Evolutionary conservation across 1,284 basidiomycete genomes (phyloP).

Genomic region (Pyrrhoderma lamaoense): DNA sequence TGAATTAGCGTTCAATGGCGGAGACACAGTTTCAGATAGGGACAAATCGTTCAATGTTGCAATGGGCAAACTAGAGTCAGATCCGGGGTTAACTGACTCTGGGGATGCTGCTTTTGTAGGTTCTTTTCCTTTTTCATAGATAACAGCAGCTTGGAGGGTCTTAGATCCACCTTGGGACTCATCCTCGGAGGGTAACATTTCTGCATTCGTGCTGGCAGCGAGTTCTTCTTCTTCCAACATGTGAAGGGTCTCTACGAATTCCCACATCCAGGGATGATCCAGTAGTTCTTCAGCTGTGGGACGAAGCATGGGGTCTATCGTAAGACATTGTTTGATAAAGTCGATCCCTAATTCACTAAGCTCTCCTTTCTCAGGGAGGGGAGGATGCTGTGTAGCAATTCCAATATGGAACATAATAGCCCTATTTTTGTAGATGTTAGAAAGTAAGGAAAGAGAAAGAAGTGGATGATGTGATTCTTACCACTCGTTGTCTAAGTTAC

Average conservation of each 20-base stretch:
- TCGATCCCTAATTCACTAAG: constrained; percentile 87
- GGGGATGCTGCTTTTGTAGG: constrained; percentile 32
- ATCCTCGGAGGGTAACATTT: constrained; percentile 37
- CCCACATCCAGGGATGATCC: constrained; percentile 87
- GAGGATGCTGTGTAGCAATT: constrained; percentile 94
- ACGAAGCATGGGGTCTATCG: constrained; percentile 78
- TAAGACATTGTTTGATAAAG: constrained; percentile 91
- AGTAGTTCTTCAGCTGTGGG: constrained; percentile 85
- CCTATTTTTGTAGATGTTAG: constrained; percentile 39
- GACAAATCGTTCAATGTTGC: too few relatives aligned
- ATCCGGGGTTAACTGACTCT: constrained; percentile 7
- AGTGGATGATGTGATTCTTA: constrained; percentile 30
- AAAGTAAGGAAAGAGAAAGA: constrained; percentile 2
- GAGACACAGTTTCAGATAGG: too few relatives aligned
- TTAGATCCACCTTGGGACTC: constrained; percentile 45
- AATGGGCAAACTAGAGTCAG: neutral
- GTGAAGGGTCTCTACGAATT: constrained; percentile 62
- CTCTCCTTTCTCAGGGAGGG: constrained; percentile 86
- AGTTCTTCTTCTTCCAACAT: constrained; percentile 62
- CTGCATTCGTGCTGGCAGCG: constrained; percentile 40
- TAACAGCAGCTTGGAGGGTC: constrained; percentile 47
- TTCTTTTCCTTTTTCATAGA: constrained; percentile 56
- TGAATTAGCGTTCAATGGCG: too few relatives aligned
- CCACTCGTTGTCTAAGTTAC: constrained; percentile 99
- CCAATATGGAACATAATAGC: constrained; percentile 99